Base-by-base conservation (phyloP, 495 filamentous ascomycete genomes). In the Neurospora hispaniola region DNA sequence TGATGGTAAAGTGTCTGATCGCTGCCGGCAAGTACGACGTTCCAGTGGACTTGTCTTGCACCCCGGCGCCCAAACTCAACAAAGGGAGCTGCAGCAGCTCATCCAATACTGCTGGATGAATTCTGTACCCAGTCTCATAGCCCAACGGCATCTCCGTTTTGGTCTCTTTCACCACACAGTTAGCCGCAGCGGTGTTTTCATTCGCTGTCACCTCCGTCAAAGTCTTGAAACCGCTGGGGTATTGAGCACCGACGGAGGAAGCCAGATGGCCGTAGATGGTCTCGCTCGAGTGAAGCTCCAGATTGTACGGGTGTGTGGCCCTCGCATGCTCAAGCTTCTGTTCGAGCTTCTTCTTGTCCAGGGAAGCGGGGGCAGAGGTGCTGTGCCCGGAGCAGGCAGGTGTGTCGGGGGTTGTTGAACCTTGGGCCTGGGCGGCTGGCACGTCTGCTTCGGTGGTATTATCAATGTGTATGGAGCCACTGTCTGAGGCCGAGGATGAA, bases 21-120 rank as follows among this genome's bases (percentile, higher is more conserved):
- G 71, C 76, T 71, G 59, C 79, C 39, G 73, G 80, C 35, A 80
- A 74, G 73, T 75, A 76, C 7, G 54, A 66, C 27, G 14, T 66
- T 31, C 27, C 27, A 31, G 27, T 18, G 69, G 70, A 75, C n/a
- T 20, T 74, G 16, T 44, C 72, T 43, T 14, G 42, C 5, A 59
- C 72, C 6, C 73, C 70, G 20, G 75, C 66, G 0, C 73, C 79
- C 14, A 80, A 69, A 44, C 77, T 75, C 46, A 81, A 70, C 48
- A 82, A 69, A 69, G 79, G 73, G 68, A 79, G 20, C 72, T 88
- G 86, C 6, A 84, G 73, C 72, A 85, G 81, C 35, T 80, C 74
- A 46, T 88, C 86, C 6, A 88, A 72, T 1, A 82, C 78, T 0
- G 83, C 79, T 10, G 86, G 85, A 59, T 87, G 86, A 1, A 84